These are phyloP conservation scores for Metarhizium brunneum DNA, from an alignment of 2,329 filamentous ascomycete species.

Conservation along the genomic window DNA sequence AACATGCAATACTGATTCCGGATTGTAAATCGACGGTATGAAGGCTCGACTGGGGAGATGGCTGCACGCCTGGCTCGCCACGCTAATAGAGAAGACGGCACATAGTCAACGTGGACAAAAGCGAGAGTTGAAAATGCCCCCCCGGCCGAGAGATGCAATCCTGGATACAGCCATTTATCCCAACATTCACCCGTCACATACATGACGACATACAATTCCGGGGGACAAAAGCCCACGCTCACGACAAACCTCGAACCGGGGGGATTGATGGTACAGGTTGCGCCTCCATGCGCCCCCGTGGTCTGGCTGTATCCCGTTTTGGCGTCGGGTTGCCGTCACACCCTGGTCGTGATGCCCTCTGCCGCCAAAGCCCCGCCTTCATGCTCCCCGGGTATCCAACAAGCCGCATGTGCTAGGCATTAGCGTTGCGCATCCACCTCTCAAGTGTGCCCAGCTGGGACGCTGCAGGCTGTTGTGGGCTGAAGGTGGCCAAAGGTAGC, in stretches of 20 bases:
- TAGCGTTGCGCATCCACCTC: constrained; percentile 4
- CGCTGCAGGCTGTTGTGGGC: not conserved
- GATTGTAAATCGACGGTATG: not conserved
- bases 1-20: not conserved
- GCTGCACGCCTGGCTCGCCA: too few relatives aligned
- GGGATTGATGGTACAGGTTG: not conserved
- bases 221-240: not conserved
- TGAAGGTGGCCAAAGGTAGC: not conserved
- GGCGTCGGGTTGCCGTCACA: constrained; percentile 2
- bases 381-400: constrained; percentile 5
- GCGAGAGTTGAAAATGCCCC: too few relatives aligned
- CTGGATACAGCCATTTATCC: too few relatives aligned
- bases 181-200: too few relatives aligned
- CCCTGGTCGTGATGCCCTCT: constrained; percentile 4
- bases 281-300: not conserved
- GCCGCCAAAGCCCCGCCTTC: constrained; percentile 1
- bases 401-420: constrained; percentile 3
- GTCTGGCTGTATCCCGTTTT: constrained; percentile 1
- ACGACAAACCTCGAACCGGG: not conserved
- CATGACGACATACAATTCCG: too few relatives aligned
- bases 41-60: too few relatives aligned
- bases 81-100: too few relatives aligned
- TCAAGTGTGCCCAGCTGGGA: constrained; percentile 1
- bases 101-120: too few relatives aligned
- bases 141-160: too few relatives aligned